Percentiles rank a stretch among this genome's conserved stretches.
phyloP scores from a whole-genome alignment of 129 eudicot species.

The Saussurea involucrata region DNA sequence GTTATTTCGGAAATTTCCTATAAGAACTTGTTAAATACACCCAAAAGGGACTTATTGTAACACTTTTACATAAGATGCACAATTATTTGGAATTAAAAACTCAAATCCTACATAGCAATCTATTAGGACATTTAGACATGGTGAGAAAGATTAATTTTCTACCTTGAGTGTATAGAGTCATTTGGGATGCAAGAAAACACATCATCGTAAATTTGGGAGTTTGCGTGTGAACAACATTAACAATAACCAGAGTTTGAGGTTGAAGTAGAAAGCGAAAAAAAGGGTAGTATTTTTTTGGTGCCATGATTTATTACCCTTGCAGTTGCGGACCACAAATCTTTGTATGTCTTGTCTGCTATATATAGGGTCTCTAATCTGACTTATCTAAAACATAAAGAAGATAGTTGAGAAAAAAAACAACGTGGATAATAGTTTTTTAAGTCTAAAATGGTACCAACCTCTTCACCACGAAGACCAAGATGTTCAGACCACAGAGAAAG shows the following conservation, averaged over 20 bases:
- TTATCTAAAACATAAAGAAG: slow-evolving; percentile 39
- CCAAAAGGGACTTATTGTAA: no score
- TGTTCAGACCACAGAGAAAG: slow-evolving; percentile 90
- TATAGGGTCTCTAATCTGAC: slow-evolving; percentile 64
- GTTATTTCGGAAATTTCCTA: no score
- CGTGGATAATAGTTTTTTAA: neutral
- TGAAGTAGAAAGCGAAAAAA: neutral
- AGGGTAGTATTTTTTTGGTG: neutral
- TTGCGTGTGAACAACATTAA: slow-evolving; percentile 45
- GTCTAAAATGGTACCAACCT: slow-evolving; percentile 46
- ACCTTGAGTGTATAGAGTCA: slow-evolving; percentile 89
- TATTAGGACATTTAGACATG: neutral
- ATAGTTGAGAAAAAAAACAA: neutral
- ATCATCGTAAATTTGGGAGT: slow-evolving; percentile 69
- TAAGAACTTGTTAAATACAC: no score
- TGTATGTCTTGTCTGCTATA: slow-evolving; percentile 74
- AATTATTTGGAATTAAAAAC: no score
- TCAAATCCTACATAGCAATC: neutral
- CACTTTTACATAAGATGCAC: no score
- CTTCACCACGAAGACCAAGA: slow-evolving; percentile 68
- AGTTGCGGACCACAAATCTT: slow-evolving; percentile 80
- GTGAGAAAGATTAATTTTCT: neutral
- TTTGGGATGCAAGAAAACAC: slow-evolving; percentile 86
- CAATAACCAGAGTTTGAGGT: neutral
- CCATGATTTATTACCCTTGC: no score